Percentiles rank a stretch among this genome's conserved stretches.
Conservation (phyloP, 2,329 filamentous ascomycete species). For the Pestalotiopsis sp. region DNA sequence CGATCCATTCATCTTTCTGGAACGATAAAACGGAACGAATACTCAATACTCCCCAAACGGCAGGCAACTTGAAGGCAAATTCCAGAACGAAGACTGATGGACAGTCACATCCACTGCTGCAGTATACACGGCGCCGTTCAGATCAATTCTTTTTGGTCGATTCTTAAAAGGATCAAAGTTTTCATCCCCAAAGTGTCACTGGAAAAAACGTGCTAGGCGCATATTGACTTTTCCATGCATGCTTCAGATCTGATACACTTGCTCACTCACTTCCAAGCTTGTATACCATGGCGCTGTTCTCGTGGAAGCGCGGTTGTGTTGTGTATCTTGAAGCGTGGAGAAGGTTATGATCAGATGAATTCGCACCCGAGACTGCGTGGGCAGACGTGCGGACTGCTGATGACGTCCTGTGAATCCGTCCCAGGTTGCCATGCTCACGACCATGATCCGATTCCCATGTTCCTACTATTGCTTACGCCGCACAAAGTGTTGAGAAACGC, state of each 20-base stretch:
- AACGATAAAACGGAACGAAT: neutral
- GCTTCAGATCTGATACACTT: neutral
- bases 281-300: neutral
- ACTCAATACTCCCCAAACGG: too few relatives aligned
- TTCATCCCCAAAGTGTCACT: neutral
- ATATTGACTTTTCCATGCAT: neutral
- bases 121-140: too few relatives aligned
- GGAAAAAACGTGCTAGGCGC: neutral
- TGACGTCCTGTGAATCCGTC: neutral
- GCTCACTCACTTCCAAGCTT: neutral
- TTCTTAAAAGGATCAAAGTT: too few relatives aligned
- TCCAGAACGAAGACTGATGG: too few relatives aligned
- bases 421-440: neutral
- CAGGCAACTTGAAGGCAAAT: too few relatives aligned
- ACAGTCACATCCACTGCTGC: too few relatives aligned
- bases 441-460: neutral
- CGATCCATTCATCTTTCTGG: neutral
- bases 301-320: neutral
- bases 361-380: neutral
- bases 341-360: neutral
- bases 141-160: too few relatives aligned
- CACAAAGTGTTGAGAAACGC: conserved; percentile 1
- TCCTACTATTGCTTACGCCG: neutral
- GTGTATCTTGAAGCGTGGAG: neutral
- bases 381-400: neutral